phyloP scores from a whole-genome alignment of 768 basidiomycete species.

The Mrakia blollopis region DNA sequence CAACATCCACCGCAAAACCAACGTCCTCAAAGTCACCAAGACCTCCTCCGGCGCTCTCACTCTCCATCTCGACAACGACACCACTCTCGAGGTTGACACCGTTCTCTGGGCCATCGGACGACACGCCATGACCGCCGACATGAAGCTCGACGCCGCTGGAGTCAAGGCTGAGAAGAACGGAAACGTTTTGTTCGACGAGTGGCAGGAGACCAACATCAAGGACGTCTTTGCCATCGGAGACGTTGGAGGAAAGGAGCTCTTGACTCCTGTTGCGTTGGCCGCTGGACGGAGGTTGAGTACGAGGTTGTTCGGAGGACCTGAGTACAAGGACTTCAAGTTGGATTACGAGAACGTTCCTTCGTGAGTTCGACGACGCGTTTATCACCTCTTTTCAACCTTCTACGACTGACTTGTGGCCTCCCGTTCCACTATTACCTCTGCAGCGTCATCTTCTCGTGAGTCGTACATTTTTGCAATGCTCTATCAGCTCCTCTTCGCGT shows the following conservation, averaged over 20 bases:
- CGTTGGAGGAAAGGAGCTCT: constrained; percentile 80
- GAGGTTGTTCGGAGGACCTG: constrained; percentile 76
- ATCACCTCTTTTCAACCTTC: background rate
- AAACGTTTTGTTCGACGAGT: constrained; percentile 85
- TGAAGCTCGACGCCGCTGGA: constrained; percentile 66
- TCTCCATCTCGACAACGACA: constrained; percentile 68
- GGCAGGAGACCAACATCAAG: constrained; percentile 70
- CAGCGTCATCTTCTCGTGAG: constrained; percentile 10
- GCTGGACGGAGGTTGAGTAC: constrained; percentile 86
- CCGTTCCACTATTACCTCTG: background rate
- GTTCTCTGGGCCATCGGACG: constrained; percentile 95
- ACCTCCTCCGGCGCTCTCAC: constrained; percentile 59
- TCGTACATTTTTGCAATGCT: background rate
- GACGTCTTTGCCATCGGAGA: constrained; percentile 83
- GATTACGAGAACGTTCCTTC: constrained; percentile 77
- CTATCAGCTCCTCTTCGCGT: background rate
- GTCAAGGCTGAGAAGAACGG: constrained; percentile 72
- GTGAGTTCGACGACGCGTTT: constrained; percentile 3
- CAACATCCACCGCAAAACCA: constrained; percentile 70
- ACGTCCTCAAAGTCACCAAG: constrained; percentile 69
- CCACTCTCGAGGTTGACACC: constrained; percentile 74
- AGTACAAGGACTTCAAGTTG: constrained; percentile 79
- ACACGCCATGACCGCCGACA: constrained; percentile 65
- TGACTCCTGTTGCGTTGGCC: constrained; percentile 97
- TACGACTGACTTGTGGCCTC: background rate